Conservation (phyloP, 2,329 filamentous ascomycete species). For the Hortaea werneckii region DNA sequence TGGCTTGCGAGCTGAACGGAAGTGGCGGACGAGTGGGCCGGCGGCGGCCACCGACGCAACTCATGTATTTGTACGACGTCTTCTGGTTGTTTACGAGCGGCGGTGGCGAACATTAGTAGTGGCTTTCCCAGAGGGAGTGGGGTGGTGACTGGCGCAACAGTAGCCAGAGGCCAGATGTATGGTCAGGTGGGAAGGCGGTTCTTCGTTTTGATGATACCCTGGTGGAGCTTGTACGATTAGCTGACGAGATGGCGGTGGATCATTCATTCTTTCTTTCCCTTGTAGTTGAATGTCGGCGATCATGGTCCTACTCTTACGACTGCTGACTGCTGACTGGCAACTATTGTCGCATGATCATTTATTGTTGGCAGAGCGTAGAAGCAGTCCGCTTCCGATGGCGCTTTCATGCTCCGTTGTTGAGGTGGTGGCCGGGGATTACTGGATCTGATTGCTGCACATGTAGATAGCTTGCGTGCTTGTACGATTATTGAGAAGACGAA, state of each 20-base stretch:
- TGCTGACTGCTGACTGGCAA: background rate
- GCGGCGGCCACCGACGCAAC: background rate
- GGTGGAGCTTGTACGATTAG: slow-evolving; percentile 2
- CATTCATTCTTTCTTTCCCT: background rate
- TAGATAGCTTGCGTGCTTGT: no score
- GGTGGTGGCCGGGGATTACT: no score
- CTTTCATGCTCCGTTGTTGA: no score
- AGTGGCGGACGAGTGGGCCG: background rate
- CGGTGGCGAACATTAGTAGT: background rate
- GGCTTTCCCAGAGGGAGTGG: background rate
- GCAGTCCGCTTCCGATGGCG: no score
- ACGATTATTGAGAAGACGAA: no score
- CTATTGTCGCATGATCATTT: no score
- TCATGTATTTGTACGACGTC: slow-evolving; percentile 3
- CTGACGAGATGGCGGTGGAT: background rate
- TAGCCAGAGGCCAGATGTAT: background rate
- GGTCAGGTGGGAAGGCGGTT: slow-evolving; percentile 16
- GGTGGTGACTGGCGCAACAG: background rate
- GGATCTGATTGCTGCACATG: no score
- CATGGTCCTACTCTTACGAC: background rate
- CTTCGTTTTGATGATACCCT: slow-evolving; percentile 3
- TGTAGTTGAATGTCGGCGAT: background rate
- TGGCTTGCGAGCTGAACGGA: slow-evolving; percentile 15
- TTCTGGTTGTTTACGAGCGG: background rate
- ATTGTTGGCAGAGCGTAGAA: no score